Evolutionary conservation across 106 monocot genomes (phyloP), one percentile per base, ranked within the genome.

Genomic region (Dioscorea alata): DNA sequence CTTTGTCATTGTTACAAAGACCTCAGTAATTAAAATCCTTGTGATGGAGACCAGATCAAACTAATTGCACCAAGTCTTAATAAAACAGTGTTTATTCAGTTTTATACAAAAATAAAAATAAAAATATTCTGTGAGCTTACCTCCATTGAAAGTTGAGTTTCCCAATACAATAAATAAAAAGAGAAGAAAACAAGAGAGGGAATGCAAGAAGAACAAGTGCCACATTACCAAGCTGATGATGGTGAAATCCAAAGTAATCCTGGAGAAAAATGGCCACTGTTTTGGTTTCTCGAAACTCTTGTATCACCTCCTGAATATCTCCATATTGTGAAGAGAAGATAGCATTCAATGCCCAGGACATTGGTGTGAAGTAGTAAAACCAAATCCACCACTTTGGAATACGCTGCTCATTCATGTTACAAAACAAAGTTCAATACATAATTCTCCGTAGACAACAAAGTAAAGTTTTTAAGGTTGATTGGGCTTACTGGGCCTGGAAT

Each of bases 361-460:
- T 60, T 14, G 91, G 91, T 60, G 32, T 74, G 12, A 70, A 24
- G 50, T 88, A 88, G 68, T 88, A 91, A 4, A 88, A 19, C 91
- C 85, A 91, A 22, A 88, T 70, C 91, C 91, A 91, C 91, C 91
- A 91, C 67, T 79, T 84, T 34, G 91, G 91, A 63, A 91, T 91
- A 87, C 82, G 79, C 91, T 91, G 87, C 34, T 3, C 17, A 34
- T 42, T 3, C 28, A 28, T 28, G 28, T 28, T 28, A 28, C 28
- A 28, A 5, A 42, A 57, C 17, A 4, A 15, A 19, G 5, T 49
- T 6, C 10, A 6, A 42, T n/a, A n/a, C n/a, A n/a, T n/a, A n/a
- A n/a, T n/a, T n/a, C n/a, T n/a, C n/a, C n/a, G n/a, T n/a, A n/a
- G 28, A 28, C 28, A 28, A 42, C 42, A 42, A 6, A 42, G n/a